A percentile compares a stretch with the other conserved stretches of the same genome.
phyloP scores from a whole-genome alignment of 805 yeast species.

The Myxozyma nipponensis region DNA sequence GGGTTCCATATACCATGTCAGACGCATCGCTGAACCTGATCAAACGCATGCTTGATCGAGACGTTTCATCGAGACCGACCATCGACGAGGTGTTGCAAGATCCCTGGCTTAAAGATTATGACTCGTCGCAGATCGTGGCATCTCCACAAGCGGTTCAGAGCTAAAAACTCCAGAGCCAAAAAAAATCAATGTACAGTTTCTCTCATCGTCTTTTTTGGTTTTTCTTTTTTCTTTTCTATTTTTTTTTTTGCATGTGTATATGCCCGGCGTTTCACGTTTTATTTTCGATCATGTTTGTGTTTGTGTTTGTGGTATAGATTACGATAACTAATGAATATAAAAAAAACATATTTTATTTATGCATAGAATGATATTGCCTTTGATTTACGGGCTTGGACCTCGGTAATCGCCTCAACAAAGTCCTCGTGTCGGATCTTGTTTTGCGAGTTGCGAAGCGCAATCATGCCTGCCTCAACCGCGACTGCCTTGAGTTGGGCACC shows the following conservation, averaged over 20 bases:
- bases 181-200: background rate
- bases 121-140: background rate
- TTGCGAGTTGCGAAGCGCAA: conserved; percentile 94
- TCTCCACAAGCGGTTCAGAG: background rate
- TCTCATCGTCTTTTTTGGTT: background rate
- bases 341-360: conserved; percentile 35
- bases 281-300: background rate
- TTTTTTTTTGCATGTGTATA: background rate
- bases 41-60: conserved; percentile 61
- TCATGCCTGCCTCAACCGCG: conserved; percentile 99
- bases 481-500: conserved; percentile 99
- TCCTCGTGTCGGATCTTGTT: conserved; percentile 91
- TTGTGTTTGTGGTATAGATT: background rate
- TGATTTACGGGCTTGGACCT: conserved; percentile 95
- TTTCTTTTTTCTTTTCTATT: conserved; percentile 1
- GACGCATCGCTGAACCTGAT: conserved; percentile 65
- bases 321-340: background rate
- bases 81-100: conserved; percentile 67
- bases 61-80: conserved; percentile 63
- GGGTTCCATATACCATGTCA: conserved; percentile 59
- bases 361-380: conserved; percentile 97
- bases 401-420: conserved; percentile 96
- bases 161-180: background rate
- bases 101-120: conserved; percentile 53
- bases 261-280: background rate